Conservation (phyloP, 2,329 filamentous ascomycete species). For the Berkeleyomyces rouxiae region DNA sequence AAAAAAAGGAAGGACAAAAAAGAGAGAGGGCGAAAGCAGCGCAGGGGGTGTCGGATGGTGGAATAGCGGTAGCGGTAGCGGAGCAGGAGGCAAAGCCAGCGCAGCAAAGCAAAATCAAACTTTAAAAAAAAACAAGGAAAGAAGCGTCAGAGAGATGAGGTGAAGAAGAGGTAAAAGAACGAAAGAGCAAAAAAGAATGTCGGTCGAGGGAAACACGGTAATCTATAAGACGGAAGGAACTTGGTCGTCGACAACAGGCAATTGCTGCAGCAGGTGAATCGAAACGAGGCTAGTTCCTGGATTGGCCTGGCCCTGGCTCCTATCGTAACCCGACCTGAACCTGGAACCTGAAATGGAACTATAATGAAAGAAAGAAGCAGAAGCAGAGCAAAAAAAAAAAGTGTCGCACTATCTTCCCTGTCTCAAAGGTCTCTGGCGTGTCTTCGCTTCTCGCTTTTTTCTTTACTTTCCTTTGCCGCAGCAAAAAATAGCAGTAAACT, state of each 20-base stretch:
- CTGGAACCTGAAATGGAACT: conserved; percentile 13
- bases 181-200: background rate
- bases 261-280: conserved; percentile 8
- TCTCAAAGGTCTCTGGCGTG: background rate
- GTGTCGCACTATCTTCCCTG: background rate
- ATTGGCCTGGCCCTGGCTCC: conserved; percentile 11
- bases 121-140: conserved; percentile 1
- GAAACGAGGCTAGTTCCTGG: conserved; percentile 13
- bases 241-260: background rate
- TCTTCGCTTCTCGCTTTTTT: background rate
- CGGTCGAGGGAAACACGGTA: background rate
- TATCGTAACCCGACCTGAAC: conserved; percentile 11
- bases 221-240: conserved; percentile 7
- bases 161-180: conserved; percentile 6
- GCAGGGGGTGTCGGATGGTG: background rate
- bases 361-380: background rate
- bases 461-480: background rate
- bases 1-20: conserved; percentile 1
- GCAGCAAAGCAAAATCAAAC: background rate
- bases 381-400: background rate
- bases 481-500: conserved; percentile 1
- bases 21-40: background rate
- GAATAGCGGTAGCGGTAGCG: no score
- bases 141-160: background rate
- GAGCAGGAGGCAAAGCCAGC: background rate